Conservation (phyloP, 2,329 filamentous ascomycete genomes). For the Alternaria triticina region DNA sequence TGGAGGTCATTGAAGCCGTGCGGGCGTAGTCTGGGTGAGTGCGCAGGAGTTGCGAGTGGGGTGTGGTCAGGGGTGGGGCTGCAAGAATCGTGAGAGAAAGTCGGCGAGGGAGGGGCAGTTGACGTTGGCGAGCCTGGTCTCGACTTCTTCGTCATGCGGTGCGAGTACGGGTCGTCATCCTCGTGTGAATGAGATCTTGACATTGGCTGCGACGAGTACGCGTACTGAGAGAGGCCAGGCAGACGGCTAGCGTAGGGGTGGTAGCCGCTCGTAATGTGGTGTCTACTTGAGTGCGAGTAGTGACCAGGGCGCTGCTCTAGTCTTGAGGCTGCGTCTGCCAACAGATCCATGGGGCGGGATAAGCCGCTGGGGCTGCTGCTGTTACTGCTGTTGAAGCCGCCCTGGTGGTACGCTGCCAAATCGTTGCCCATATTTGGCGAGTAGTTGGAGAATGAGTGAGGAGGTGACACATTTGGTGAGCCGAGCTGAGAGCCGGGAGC, state of each 20-base stretch:
- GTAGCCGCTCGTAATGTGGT: slow-evolving; percentile 50
- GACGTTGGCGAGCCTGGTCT: slow-evolving; percentile 93
- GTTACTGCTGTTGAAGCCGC: slow-evolving; percentile 32
- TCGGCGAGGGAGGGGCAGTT: slow-evolving; percentile 93
- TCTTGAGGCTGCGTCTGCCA: slow-evolving; percentile 72
- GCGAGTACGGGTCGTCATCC: slow-evolving; percentile 79
- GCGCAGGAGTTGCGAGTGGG: slow-evolving; percentile 94
- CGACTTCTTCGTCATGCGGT: slow-evolving; percentile 83
- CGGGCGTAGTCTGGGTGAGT: slow-evolving; percentile 88
- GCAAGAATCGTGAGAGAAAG: slow-evolving; percentile 93
- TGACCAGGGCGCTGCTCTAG: slow-evolving; percentile 66
- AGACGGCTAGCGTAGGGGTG: slow-evolving; percentile 65
- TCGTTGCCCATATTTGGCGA: slow-evolving; percentile 64
- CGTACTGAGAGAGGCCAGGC: slow-evolving; percentile 55
- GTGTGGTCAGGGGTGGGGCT: slow-evolving; percentile 97
- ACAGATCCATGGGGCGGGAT: slow-evolving; percentile 68
- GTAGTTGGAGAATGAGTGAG: slow-evolving; percentile 78
- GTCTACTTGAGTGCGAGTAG: slow-evolving; percentile 47
- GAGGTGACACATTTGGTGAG: slow-evolving; percentile 96
- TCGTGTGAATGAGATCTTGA: slow-evolving; percentile 85
- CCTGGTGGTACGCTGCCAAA: slow-evolving; percentile 60
- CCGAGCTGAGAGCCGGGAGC: slow-evolving; percentile 84
- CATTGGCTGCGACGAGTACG: slow-evolving; percentile 84
- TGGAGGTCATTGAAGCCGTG: slow-evolving; percentile 75
- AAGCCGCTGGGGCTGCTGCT: slow-evolving; percentile 56